phyloP scores from a whole-genome alignment of 106 monocot species.

The Narthecium ossifragum region DNA sequence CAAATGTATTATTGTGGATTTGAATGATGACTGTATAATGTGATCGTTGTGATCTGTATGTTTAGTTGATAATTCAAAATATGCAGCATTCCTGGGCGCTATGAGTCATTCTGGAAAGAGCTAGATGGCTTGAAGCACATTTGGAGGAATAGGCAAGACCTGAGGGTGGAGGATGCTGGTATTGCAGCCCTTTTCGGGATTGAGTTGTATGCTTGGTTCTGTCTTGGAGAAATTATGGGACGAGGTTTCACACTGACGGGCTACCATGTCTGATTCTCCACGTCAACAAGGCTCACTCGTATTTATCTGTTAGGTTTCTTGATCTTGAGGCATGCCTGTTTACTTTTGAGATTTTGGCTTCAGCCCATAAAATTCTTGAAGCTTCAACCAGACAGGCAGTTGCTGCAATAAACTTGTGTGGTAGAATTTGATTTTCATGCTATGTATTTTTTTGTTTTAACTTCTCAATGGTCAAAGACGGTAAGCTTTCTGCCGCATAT shows the following conservation, averaged over 20 bases:
- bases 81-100: constrained; percentile 4
- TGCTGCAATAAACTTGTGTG: too few relatives aligned
- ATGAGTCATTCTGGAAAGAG: constrained; percentile 7
- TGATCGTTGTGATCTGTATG: too few relatives aligned
- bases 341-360: not conserved
- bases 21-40: too few relatives aligned
- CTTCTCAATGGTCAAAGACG: too few relatives aligned
- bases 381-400: not conserved
- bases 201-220: constrained; percentile 4
- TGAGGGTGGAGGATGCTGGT: constrained; percentile 13
- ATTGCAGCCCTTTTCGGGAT: constrained; percentile 3
- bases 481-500: too few relatives aligned
- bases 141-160: constrained; percentile 8
- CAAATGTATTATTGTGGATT: too few relatives aligned
- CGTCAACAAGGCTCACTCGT: not conserved
- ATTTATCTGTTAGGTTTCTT: too few relatives aligned
- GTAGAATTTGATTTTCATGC: too few relatives aligned
- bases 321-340: not conserved
- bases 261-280: constrained; percentile 12
- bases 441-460: too few relatives aligned
- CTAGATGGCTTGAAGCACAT: constrained; percentile 6
- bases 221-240: constrained; percentile 4
- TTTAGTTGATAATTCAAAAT: too few relatives aligned
- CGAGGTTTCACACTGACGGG: constrained; percentile 5
- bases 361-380: not conserved